Conservation (phyloP, 1,139 yeast species). For the Hyphopichia buzzinii region DNA sequence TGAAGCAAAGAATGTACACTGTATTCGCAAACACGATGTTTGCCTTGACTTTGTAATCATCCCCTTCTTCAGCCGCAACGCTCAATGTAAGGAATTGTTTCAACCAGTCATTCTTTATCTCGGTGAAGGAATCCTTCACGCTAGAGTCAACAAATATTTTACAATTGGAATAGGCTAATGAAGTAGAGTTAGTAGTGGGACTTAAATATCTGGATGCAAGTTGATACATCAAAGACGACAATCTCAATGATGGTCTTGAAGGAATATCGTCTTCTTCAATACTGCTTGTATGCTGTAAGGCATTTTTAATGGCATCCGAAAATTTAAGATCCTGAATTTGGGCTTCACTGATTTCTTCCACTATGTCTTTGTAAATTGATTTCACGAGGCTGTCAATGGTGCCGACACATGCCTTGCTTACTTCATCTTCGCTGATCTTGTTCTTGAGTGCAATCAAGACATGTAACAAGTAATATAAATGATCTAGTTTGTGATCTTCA, state of each 20-base stretch:
- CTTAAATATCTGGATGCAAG: conserved; percentile 17
- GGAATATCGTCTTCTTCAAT: conserved; percentile 13
- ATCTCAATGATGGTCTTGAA: conserved; percentile 22
- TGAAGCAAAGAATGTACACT: conserved; percentile 24
- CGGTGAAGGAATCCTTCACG: conserved; percentile 16
- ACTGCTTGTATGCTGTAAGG: conserved; percentile 1
- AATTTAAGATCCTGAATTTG: background rate
- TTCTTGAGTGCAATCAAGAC: conserved; percentile 10
- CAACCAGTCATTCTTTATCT: conserved; percentile 30
- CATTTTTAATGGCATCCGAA: background rate
- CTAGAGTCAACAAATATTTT: conserved; percentile 19
- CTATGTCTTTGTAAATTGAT: conserved; percentile 8
- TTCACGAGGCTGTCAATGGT: conserved; percentile 5
- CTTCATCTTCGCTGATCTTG: background rate
- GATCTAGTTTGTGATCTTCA: conserved; percentile 4
- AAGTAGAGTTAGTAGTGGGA: conserved; percentile 6
- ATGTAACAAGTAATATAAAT: conserved; percentile 13
- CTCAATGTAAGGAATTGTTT: background rate
- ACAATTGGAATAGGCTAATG: conserved; percentile 16
- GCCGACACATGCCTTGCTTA: background rate
- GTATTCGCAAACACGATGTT: conserved; percentile 20
- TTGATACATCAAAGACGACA: conserved; percentile 22
- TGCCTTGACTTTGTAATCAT: background rate
- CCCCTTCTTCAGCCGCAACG: background rate
- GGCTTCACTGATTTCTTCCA: conserved; percentile 9